Percentiles rank a stretch among this genome's conserved stretches.
Evolutionary conservation across 768 basidiomycete species (phyloP).

Genomic region (Lentinula detonsa): DNA sequence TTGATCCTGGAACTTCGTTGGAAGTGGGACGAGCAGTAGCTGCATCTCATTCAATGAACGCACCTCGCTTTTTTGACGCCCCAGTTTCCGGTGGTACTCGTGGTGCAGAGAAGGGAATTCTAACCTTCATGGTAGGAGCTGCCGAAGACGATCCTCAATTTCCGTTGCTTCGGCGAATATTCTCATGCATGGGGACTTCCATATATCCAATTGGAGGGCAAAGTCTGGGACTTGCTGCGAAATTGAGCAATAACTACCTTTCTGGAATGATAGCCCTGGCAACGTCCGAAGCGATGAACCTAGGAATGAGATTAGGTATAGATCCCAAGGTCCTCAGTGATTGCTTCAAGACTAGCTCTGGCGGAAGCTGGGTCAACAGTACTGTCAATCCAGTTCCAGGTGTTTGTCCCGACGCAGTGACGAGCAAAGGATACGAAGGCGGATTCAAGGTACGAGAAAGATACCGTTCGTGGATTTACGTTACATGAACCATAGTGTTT

Average conservation of each 20-base stretch:
- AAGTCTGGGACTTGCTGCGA: slow-evolving; percentile 35
- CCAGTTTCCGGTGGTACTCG: slow-evolving; percentile 38
- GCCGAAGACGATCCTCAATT: slow-evolving; percentile 23
- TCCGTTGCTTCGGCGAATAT: slow-evolving; percentile 25
- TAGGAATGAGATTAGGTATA: slow-evolving; percentile 37
- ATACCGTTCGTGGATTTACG: background rate
- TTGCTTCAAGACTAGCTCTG: slow-evolving; percentile 33
- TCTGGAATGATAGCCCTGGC: slow-evolving; percentile 35
- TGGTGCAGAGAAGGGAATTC: slow-evolving; percentile 26
- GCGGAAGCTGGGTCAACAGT: slow-evolving; percentile 34
- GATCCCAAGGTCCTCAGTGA: slow-evolving; percentile 31
- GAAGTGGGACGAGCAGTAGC: slow-evolving; percentile 23
- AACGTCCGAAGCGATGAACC: slow-evolving; percentile 38
- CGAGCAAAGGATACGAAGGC: slow-evolving; percentile 34
- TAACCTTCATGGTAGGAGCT: slow-evolving; percentile 36
- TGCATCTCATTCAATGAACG: slow-evolving; percentile 10
- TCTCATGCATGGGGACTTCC: slow-evolving; percentile 29
- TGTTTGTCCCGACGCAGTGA: slow-evolving; percentile 35
- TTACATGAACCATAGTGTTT: background rate
- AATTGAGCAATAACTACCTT: slow-evolving; percentile 38
- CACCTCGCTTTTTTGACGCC: slow-evolving; percentile 30
- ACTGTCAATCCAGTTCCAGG: slow-evolving; percentile 39
- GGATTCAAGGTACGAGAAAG: slow-evolving; percentile 30
- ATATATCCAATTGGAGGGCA: slow-evolving; percentile 32
- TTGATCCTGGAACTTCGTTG: slow-evolving; percentile 30